These are phyloP conservation scores for Aspergillus wentii DNA, from an alignment of 495 filamentous ascomycete species.

Conservation along the genomic window DNA sequence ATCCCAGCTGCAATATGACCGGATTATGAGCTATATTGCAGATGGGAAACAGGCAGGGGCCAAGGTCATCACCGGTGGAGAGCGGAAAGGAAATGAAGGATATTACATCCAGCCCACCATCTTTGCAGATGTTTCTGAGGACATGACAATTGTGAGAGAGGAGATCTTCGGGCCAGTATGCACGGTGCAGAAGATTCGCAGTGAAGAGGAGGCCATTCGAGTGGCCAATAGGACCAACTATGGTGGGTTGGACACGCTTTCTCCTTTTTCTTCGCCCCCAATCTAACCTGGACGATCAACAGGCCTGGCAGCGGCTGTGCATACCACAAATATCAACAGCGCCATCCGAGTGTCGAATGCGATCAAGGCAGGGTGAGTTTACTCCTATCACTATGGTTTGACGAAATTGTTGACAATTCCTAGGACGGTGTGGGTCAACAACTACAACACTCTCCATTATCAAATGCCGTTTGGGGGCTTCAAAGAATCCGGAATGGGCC, in stretches of 20 bases:
- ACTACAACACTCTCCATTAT: conserved; percentile 81
- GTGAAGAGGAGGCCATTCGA: conserved; percentile 76
- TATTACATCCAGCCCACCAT: conserved; percentile 99
- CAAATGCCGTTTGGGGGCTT: conserved; percentile 85
- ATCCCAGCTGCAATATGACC: conserved; percentile 90
- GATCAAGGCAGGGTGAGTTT: conserved; percentile 62
- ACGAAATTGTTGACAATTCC: too few species aligned
- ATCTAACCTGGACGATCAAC: neutral
- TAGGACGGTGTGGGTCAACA: conserved; percentile 93
- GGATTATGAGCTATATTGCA: conserved; percentile 97
- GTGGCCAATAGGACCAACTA: conserved; percentile 80
- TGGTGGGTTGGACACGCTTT: conserved; percentile 21
- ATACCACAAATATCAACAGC: conserved; percentile 91
- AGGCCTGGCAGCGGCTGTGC: conserved; percentile 85
- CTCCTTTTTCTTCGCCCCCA: neutral
- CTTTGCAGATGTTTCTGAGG: conserved; percentile 79
- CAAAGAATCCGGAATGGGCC: conserved; percentile 90
- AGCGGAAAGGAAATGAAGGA: conserved; percentile 82
- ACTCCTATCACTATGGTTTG: neutral
- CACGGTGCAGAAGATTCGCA: conserved; percentile 90
- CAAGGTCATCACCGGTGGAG: conserved; percentile 78
- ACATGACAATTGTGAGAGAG: conserved; percentile 99
- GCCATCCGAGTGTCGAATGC: conserved; percentile 82
- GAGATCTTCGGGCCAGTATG: conserved; percentile 98
- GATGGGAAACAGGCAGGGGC: conserved; percentile 84